Evolutionary conservation across 768 basidiomycete genomes (phyloP), one percentile per base, ranked within the genome.

Genomic region (Lepiota venenata): DNA sequence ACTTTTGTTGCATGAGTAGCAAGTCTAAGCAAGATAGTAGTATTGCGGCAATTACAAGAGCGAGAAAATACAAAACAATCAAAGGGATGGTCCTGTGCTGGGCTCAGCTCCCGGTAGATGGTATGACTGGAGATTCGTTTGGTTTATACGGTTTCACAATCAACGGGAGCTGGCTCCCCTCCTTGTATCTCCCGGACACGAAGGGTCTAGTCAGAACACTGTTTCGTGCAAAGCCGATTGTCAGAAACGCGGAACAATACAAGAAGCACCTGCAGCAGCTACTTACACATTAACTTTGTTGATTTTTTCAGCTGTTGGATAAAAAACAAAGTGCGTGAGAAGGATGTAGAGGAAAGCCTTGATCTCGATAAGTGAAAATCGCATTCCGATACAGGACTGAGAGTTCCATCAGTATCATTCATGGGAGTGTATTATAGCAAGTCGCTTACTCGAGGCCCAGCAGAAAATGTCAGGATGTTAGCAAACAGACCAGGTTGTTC

Each of bases 311-410:
- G 70, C 72, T 2, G 83, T 80, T 53, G 74, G 64, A n/a, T 64
- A 57, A 61, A 87, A 92, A 5, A 68, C 72, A 60, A 91, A 93
- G 61, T 80, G 77, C 11, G 83, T 83, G 40, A 93, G 59, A 18
- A 93, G 74, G 47, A 84, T 76, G 61, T 82, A 90, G 8, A 91
- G 62, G 64, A 93, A 85, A 0, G 80, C 77, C 70, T 93, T 93
- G 59, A 91, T 84, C 71, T 93, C 90, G 50, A 92, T 88, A 64
- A 91, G 71, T 4, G 91, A 88, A 66, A 93, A 91, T 20, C 85
- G 82, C 72, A 88, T 76, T 2, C 91, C 91, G 46, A 91, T 87
- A 63, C 91, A 93, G 1, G 88, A 87, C 91, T 93, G 50, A 48
- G 56, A 51, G 53, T 37, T n/a, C 22, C 16, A 12, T 56, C 41